Base-by-base conservation (phyloP, 1,139 yeast species). In the Scheffersomyces cryptocercus region DNA sequence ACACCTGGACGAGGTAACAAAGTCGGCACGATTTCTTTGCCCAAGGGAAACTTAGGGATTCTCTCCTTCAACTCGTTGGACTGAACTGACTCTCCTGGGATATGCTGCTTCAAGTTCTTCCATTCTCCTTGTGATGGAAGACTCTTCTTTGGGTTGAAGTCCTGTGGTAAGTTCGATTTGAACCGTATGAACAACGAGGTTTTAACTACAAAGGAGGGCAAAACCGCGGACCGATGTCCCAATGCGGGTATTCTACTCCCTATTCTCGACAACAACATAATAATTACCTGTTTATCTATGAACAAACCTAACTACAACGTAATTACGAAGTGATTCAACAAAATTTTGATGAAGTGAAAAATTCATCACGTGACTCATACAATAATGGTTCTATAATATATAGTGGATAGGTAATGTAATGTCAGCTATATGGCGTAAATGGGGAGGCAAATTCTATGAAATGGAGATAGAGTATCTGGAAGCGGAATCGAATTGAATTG, bases 1-100 rank as follows among this genome's bases (percentile, higher is more conserved):
- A 83, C 86, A 2, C 84, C 86, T 1, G 88, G 87, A 40, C 82
- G 70, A 5, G 95, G 95, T 31, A 86, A 68, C 34, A 87, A 69
- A 0, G 90, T 81, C 1, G 91, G 88, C 5, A 81, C 78, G 14
- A 75, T 70, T 52, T 84, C 91, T 53, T 81, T 84, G 29, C 79
- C 81, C 38, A 87, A 70, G 1, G 90, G 88, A 50, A 86, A 81
- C 45, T 73, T 69, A 2, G 95, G 88, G 3, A 83, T 51, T 29
- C 88, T 62, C 39, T 81, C 81, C 12, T 56, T 51, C 10, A 77
- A 37, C 0, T 69, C 69, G 54, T 82, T 81, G 3, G 75, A 64
- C 46, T 78, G 85, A 12, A 60, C 59, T 4, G 74, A 65, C 56
- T 81, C 85, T 3, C 88, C 88, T 0, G 88, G 88, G 33, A 83